Percentiles rank a stretch among this genome's conserved stretches.
phyloP scores from a whole-genome alignment of 2,329 filamentous ascomycete species.

The Claviceps quebecensis region DNA sequence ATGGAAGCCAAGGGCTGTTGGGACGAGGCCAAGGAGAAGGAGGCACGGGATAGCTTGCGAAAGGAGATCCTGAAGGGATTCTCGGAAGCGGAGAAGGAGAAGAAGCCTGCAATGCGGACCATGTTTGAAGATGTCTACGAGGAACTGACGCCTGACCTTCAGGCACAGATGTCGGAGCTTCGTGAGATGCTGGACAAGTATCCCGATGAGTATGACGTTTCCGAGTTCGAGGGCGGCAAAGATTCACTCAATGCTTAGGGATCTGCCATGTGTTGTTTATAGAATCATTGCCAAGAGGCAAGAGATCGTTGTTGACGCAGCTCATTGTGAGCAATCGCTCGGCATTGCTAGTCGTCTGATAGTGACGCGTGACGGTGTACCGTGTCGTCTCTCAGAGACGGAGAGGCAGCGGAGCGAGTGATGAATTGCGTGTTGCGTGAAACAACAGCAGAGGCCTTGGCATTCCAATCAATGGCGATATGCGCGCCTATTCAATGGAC shows the following conservation, averaged over 20 bases:
- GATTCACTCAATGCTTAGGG: conserved; percentile 37
- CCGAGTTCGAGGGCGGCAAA: conserved; percentile 59
- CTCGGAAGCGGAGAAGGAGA: conserved; percentile 65
- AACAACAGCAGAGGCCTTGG: too few relatives aligned
- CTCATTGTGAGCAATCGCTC: too few relatives aligned
- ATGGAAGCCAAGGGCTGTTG: conserved; percentile 72
- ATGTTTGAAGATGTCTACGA: conserved; percentile 89
- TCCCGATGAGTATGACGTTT: conserved; percentile 81
- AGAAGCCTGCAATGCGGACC: conserved; percentile 55
- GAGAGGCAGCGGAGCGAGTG: too few relatives aligned
- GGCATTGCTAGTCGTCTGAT: too few relatives aligned
- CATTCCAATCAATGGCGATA: too few relatives aligned
- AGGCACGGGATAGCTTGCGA: conserved; percentile 48
- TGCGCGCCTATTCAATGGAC: too few relatives aligned
- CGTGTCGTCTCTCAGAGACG: too few relatives aligned
- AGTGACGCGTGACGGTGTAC: too few relatives aligned
- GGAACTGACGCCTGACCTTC: conserved; percentile 65
- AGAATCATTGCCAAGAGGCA: too few relatives aligned
- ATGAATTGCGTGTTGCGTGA: too few relatives aligned
- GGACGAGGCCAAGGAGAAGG: conserved; percentile 72
- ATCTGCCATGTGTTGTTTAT: not conserved
- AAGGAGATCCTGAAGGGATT: conserved; percentile 77
- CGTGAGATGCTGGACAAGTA: conserved; percentile 70
- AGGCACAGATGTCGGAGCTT: conserved; percentile 57
- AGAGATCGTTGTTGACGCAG: too few relatives aligned